phyloP scores from a whole-genome alignment of 2,329 filamentous ascomycete genomes.

The Pseudocercospora macadamiae region DNA sequence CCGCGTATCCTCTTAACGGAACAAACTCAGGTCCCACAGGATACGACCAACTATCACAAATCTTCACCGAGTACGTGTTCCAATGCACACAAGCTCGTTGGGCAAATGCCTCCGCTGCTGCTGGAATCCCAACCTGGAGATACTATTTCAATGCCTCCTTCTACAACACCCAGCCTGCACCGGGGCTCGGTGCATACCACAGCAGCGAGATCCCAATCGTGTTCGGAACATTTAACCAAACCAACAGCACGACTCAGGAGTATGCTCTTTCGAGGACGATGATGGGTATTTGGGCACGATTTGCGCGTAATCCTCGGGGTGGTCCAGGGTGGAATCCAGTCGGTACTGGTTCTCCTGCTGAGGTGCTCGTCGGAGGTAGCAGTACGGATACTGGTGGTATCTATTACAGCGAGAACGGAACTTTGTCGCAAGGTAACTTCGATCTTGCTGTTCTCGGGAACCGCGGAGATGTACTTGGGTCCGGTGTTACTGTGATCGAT shows the following conservation, averaged over 20 bases:
- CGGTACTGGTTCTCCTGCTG: constrained; percentile 16
- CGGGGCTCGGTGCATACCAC: constrained; percentile 38
- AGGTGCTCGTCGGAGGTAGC: constrained; percentile 28
- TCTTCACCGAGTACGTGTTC: constrained; percentile 27
- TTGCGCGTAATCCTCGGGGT: constrained; percentile 41
- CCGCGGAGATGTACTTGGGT: constrained; percentile 24
- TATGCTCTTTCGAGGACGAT: constrained; percentile 37
- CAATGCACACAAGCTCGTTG: constrained; percentile 34
- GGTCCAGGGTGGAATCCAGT: constrained; percentile 43
- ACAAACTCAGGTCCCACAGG: constrained; percentile 20
- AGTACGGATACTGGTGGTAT: constrained; percentile 28
- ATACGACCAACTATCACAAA: constrained; percentile 22
- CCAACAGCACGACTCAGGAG: constrained; percentile 37
- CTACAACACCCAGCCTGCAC: constrained; percentile 36
- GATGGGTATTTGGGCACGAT: constrained; percentile 40
- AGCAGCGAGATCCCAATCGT: constrained; percentile 41
- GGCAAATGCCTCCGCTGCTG: constrained; percentile 34
- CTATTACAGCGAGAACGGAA: constrained; percentile 22
- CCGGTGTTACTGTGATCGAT: constrained; percentile 37
- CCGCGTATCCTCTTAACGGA: constrained; percentile 33
- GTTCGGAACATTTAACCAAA: constrained; percentile 38
- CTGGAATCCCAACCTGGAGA: constrained; percentile 40
- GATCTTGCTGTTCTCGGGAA: constrained; percentile 35
- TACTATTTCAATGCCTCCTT: constrained; percentile 45
- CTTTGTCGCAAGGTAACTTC: constrained; percentile 24